These are phyloP conservation scores for Panellus pusillus DNA, from an alignment of 768 basidiomycete genomes.

Conservation along the genomic window DNA sequence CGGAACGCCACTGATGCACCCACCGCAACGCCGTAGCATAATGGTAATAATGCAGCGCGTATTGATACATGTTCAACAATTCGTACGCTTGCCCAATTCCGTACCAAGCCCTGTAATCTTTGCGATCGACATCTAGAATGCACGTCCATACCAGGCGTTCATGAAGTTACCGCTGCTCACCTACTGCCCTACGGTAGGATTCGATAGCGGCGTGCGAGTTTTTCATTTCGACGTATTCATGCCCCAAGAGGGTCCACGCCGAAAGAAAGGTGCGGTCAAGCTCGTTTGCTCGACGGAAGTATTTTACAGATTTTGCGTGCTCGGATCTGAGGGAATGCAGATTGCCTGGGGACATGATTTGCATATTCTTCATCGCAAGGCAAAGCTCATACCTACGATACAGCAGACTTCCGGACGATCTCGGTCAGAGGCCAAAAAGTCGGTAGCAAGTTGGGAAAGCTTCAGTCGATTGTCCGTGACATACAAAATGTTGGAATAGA, in stretches of 20 bases:
- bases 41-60: constrained; percentile 95
- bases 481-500: constrained; percentile 95
- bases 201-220: constrained; percentile 99
- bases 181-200: constrained; percentile 93
- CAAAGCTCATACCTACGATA: constrained; percentile 73
- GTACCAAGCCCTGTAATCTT: constrained; percentile 98
- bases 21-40: constrained; percentile 91
- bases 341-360: constrained; percentile 63
- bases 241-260: constrained; percentile 99
- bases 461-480: constrained; percentile 89
- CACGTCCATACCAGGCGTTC: background rate
- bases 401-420: constrained; percentile 97
- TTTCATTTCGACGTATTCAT: constrained; percentile 98
- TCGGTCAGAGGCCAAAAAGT: constrained; percentile 85
- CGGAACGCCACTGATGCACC: constrained; percentile 12
- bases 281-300: constrained; percentile 93
- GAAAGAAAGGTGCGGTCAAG: constrained; percentile 93
- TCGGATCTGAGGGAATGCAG: constrained; percentile 93
- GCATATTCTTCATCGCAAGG: background rate
- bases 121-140: constrained; percentile 85
- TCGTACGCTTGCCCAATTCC: constrained; percentile 98
- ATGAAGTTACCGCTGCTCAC: constrained; percentile 44
- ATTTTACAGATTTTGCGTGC: constrained; percentile 94
- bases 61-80: constrained; percentile 93
- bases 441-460: constrained; percentile 87